phyloP scores from a whole-genome alignment of 2,329 filamentous ascomycete species.

The Sarocladium brachiariae region DNA sequence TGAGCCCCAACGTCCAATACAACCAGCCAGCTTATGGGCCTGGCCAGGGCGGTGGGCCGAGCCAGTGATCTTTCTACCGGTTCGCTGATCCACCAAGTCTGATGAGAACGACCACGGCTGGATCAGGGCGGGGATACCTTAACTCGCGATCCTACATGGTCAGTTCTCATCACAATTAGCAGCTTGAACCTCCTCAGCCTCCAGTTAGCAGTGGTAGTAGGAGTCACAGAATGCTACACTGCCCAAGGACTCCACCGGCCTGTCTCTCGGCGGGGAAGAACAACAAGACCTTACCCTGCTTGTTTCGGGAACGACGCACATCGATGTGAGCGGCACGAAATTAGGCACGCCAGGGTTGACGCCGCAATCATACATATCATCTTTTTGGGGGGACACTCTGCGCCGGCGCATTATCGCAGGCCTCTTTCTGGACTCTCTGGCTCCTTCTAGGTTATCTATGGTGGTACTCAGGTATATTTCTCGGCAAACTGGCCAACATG shows the following conservation, averaged over 20 bases:
- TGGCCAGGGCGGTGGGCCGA: constrained; percentile 55
- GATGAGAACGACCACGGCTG: constrained; percentile 22
- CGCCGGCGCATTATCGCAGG: background rate
- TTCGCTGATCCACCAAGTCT: background rate
- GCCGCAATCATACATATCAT: background rate
- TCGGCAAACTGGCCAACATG: background rate
- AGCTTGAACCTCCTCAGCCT: constrained; percentile 55
- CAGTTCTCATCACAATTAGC: constrained; percentile 59
- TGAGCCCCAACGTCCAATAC: constrained; percentile 69
- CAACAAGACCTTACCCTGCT: background rate
- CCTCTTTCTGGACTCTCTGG: background rate
- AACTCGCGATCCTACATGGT: constrained; percentile 57
- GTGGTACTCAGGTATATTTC: background rate
- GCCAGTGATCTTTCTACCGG: constrained; percentile 45
- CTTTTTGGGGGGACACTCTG: background rate
- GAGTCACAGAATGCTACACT: constrained; percentile 42
- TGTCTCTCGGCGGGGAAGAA: background rate
- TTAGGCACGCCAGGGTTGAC: too few species aligned
- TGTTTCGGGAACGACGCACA: background rate
- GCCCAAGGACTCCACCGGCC: background rate
- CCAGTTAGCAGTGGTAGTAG: constrained; percentile 48
- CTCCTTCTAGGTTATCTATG: background rate
- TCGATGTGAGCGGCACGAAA: background rate
- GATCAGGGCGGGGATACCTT: constrained; percentile 49
- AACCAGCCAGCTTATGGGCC: constrained; percentile 64